These are phyloP conservation scores for Noccaea caerulescens DNA, from an alignment of 345 rosid species.

Conservation along the genomic window DNA sequence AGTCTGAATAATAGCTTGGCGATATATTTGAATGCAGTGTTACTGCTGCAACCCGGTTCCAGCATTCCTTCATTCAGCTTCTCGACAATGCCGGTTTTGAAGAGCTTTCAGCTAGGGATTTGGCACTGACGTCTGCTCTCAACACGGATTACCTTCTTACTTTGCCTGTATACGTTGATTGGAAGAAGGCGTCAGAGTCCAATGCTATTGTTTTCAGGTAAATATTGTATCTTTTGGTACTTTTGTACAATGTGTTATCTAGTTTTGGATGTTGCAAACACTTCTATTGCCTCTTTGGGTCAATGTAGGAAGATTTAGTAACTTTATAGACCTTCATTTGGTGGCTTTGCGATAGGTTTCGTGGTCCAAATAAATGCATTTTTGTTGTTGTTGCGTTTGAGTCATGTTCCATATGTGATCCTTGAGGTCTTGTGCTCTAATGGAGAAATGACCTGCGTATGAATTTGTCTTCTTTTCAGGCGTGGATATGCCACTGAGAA, in stretches of 20 bases:
- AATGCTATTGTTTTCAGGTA: slow-evolving; percentile 92
- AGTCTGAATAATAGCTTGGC: not conserved
- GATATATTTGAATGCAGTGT: slow-evolving; percentile 51
- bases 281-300: not conserved
- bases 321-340: not conserved
- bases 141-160: slow-evolving; percentile 94
- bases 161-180: slow-evolving; percentile 85
- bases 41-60: slow-evolving; percentile 81
- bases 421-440: not conserved
- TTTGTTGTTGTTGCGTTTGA: not conserved
- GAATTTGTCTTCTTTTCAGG: slow-evolving; percentile 56
- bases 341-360: slow-evolving; percentile 9
- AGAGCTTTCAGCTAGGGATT: slow-evolving; percentile 86
- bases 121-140: slow-evolving; percentile 82
- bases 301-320: slow-evolving; percentile 7
- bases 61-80: slow-evolving; percentile 91
- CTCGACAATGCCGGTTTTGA: slow-evolving; percentile 82
- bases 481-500: slow-evolving; percentile 94
- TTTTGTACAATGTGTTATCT: not conserved
- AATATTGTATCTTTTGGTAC: slow-evolving; percentile 2
- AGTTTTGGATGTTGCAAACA: slow-evolving; percentile 2
- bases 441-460: slow-evolving; percentile 1
- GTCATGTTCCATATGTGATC: not conserved
- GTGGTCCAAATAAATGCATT: slow-evolving; percentile 5
- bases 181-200: slow-evolving; percentile 87